Evolutionary conservation across 2,329 filamentous ascomycete genomes (phyloP).

Genomic region (Fusarium compactum): DNA sequence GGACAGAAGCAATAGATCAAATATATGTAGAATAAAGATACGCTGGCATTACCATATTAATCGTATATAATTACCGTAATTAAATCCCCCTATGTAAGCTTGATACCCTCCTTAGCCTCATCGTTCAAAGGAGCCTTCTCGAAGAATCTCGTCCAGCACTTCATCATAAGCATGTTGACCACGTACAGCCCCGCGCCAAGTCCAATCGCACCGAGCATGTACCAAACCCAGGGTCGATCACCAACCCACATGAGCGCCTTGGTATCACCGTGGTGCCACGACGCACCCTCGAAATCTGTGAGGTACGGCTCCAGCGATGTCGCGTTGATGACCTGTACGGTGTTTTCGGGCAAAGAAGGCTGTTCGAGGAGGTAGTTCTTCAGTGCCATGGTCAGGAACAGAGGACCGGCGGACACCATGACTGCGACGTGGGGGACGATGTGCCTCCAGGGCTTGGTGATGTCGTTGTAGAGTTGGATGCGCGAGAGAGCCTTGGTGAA

Average conservation of each 20-base stretch:
- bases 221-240: constrained; percentile 51
- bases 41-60: constrained; percentile 29
- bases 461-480: constrained; percentile 71
- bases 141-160: constrained; percentile 23
- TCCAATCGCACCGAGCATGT: constrained; percentile 46
- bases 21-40: constrained; percentile 1
- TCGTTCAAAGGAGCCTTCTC: constrained; percentile 18
- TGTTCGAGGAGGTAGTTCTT: constrained; percentile 74
- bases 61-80: constrained; percentile 17
- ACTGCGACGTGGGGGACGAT: constrained; percentile 78
- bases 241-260: constrained; percentile 63
- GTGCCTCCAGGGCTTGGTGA: constrained; percentile 69
- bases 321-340: constrained; percentile 48
- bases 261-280: constrained; percentile 62
- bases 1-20: not conserved
- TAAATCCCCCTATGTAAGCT: constrained; percentile 34
- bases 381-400: constrained; percentile 82
- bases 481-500: constrained; percentile 77
- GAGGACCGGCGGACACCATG: constrained; percentile 81
- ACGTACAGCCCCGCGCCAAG: constrained; percentile 32
- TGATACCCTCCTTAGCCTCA: constrained; percentile 35
- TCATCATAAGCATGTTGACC: constrained; percentile 31
- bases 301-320: constrained; percentile 49
- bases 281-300: constrained; percentile 54
- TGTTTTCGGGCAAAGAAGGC: constrained; percentile 48